Conservation (phyloP, 345 rosid species). For the Hypericum perforatum region DNA sequence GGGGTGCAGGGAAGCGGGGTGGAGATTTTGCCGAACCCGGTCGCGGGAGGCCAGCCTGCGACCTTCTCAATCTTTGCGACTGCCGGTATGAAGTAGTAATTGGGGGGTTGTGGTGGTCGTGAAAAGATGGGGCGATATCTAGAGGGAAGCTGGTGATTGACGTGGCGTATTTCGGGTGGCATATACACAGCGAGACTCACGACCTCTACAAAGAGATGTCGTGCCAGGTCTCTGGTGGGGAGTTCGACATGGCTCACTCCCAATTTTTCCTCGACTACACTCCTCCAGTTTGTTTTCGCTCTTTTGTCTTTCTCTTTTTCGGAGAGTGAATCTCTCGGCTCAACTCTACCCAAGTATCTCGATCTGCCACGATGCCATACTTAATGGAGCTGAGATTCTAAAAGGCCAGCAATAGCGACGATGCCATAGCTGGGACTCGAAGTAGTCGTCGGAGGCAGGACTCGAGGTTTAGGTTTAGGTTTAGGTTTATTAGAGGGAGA, state of each 20-base stretch:
- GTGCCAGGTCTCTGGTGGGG: constrained; percentile 71
- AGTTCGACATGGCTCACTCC: constrained; percentile 66
- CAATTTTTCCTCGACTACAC: constrained; percentile 76
- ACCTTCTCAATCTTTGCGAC: constrained; percentile 62
- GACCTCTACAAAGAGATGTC: constrained; percentile 70
- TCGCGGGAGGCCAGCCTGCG: constrained; percentile 41
- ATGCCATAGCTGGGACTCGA: no score
- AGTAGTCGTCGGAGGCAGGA: no score
- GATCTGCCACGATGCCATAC: no score
- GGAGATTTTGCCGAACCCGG: constrained; percentile 56
- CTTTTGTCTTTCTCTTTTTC: background rate
- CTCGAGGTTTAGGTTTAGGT: no score
- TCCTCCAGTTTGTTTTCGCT: constrained; percentile 85
- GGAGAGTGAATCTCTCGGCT: no score
- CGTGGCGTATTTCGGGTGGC: constrained; percentile 83
- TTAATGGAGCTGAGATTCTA: no score
- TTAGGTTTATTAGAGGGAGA: no score
- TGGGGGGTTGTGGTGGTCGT: background rate
- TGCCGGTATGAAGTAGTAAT: constrained; percentile 38
- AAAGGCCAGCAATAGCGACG: no score
- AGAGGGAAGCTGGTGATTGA: constrained; percentile 72
- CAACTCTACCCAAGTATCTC: no score
- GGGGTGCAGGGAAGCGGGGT: constrained; percentile 50
- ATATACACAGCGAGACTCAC: constrained; percentile 67
- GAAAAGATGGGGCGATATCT: constrained; percentile 33